phyloP scores from a whole-genome alignment of 352 stramenopile species.

The Hyaloperonospora arabidopsidis region DNA sequence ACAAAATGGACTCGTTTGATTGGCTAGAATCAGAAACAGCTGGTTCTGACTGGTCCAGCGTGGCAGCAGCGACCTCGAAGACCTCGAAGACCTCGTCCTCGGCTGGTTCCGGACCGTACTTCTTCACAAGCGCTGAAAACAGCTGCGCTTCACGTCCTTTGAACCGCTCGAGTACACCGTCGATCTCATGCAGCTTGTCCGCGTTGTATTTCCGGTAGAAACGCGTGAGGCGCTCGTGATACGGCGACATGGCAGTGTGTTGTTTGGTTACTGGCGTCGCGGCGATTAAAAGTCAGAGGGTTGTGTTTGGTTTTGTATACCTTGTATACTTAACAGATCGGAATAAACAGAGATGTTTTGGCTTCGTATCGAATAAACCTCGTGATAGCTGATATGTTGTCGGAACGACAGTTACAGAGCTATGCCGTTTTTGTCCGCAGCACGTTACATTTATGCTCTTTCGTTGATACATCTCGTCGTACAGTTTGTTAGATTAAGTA shows the following conservation, averaged over 20 bases:
- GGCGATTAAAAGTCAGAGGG: too few relatives aligned
- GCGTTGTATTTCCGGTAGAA: slow-evolving; percentile 85
- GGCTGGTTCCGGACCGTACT: slow-evolving; percentile 71
- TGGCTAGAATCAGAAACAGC: slow-evolving; percentile 12
- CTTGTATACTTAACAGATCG: too few relatives aligned
- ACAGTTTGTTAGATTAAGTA: too few relatives aligned
- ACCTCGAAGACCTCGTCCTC: slow-evolving; percentile 39
- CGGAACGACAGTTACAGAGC: too few relatives aligned
- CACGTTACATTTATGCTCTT: too few relatives aligned
- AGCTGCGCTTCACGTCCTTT: slow-evolving; percentile 66
- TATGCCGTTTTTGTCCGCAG: too few relatives aligned
- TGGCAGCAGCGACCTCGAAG: slow-evolving; percentile 20
- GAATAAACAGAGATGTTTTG: too few relatives aligned
- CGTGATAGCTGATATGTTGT: not conserved
- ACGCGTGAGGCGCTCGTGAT: slow-evolving; percentile 59
- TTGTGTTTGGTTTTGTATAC: not conserved
- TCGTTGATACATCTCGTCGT: too few relatives aligned
- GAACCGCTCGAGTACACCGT: slow-evolving; percentile 74
- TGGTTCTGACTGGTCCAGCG: slow-evolving; percentile 8
- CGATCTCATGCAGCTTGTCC: slow-evolving; percentile 76
- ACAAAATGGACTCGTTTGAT: slow-evolving; percentile 25
- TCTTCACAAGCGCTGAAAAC: slow-evolving; percentile 71
- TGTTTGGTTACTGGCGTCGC: not conserved
- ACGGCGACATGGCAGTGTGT: slow-evolving; percentile 37
- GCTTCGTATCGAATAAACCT: too few relatives aligned